Evolutionary conservation across 495 filamentous ascomycete species (phyloP).

Genomic region (Neurospora tetraspora): DNA sequence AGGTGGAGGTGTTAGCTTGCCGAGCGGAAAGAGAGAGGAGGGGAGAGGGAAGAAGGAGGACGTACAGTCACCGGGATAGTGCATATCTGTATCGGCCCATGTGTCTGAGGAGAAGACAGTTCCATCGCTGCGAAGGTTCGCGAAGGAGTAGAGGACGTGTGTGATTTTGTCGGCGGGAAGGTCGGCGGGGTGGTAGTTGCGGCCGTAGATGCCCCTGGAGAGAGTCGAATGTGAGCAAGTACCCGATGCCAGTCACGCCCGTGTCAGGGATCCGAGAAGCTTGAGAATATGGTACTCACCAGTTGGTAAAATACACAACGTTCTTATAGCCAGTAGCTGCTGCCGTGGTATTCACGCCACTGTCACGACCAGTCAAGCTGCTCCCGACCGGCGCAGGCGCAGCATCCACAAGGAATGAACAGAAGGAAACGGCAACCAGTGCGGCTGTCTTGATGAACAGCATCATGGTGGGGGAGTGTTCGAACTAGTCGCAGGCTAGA

Average conservation of each 20-base stretch:
- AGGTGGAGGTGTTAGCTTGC: too few species aligned
- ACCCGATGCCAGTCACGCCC: too few species aligned
- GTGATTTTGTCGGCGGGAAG: slow-evolving; percentile 74
- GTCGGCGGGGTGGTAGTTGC: slow-evolving; percentile 71
- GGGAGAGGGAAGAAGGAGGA: not conserved
- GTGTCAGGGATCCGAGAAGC: too few species aligned
- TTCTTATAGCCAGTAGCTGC: slow-evolving; percentile 26
- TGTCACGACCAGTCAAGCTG: not conserved
- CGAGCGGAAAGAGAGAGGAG: not conserved
- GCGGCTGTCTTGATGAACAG: not conserved
- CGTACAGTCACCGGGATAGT: slow-evolving; percentile 48
- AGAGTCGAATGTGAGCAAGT: too few species aligned
- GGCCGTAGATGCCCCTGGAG: slow-evolving; percentile 68
- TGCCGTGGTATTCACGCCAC: not conserved
- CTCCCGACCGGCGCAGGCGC: not conserved
- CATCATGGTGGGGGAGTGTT: not conserved
- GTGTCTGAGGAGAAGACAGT: slow-evolving; percentile 59
- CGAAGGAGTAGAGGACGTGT: slow-evolving; percentile 84
- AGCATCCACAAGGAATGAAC: slow-evolving; percentile 2
- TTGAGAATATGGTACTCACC: too few species aligned
- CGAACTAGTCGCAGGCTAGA: not conserved
- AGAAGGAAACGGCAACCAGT: slow-evolving; percentile 12
- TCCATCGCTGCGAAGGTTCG: slow-evolving; percentile 70
- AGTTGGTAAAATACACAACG: slow-evolving; percentile 39
- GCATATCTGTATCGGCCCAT: slow-evolving; percentile 62